Evolutionary conservation across 139 green algal species (phyloP).

Genomic region (Chlamydomonas asymmetrica): DNA sequence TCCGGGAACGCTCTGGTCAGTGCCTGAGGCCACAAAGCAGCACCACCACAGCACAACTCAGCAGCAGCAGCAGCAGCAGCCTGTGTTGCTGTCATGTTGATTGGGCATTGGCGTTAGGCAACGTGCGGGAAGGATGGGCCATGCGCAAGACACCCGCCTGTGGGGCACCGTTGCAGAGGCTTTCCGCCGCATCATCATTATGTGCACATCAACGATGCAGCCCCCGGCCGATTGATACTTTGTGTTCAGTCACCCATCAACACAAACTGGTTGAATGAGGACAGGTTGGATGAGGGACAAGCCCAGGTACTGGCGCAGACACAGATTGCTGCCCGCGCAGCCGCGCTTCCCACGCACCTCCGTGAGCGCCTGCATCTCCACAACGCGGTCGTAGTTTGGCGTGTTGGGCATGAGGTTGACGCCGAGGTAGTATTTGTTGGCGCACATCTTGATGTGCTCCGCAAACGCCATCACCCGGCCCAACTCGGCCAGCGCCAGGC

Average conservation of each 20-base stretch:
- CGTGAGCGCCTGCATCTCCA: conserved; percentile 73
- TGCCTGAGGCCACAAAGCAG: conserved; percentile 10
- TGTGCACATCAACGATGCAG: background rate
- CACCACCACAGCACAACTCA: background rate
- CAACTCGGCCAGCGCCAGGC: conserved; percentile 40
- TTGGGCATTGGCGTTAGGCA: too few relatives aligned
- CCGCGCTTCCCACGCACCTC: background rate
- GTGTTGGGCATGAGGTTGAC: conserved; percentile 65
- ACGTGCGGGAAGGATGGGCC: too few relatives aligned
- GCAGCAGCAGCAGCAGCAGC: too few relatives aligned
- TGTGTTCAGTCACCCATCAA: background rate
- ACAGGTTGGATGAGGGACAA: background rate
- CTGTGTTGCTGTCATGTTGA: too few relatives aligned
- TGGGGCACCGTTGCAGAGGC: too few relatives aligned
- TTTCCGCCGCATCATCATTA: background rate
- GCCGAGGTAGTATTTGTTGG: conserved; percentile 58
- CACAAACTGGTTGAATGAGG: background rate
- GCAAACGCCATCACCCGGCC: conserved; percentile 55
- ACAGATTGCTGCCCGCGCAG: background rate
- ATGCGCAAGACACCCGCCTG: too few relatives aligned
- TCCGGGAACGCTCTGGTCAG: conserved; percentile 42
- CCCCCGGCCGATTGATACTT: background rate
- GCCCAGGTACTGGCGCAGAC: background rate
- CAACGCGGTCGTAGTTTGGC: conserved; percentile 63
- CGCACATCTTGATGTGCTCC: conserved; percentile 57